These are phyloP conservation scores for Aphanomyces euteiches DNA, from an alignment of 352 stramenopile genomes.

Conservation along the genomic window DNA sequence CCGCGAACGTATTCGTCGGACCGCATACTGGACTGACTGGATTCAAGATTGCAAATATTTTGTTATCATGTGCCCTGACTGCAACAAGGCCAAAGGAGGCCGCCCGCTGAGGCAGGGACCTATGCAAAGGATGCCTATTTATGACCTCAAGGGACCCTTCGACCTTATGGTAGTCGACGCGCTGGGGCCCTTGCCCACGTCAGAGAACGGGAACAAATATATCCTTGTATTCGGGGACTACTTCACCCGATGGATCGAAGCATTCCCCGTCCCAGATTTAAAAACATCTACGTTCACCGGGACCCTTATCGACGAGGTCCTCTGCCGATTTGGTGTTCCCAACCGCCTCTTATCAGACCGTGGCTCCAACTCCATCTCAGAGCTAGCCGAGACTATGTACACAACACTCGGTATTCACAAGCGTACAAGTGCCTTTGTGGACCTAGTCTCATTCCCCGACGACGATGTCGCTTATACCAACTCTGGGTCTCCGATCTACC, in stretches of 20 bases:
- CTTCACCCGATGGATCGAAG: conserved; percentile 4
- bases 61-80: neutral
- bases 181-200: neutral
- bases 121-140: neutral
- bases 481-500: too few relatives aligned
- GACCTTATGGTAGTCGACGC: neutral
- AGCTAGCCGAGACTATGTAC: too few relatives aligned
- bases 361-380: too few relatives aligned
- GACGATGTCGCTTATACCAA: too few relatives aligned
- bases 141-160: neutral
- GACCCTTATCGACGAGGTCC: neutral
- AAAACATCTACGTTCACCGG: neutral
- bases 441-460: too few relatives aligned
- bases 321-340: neutral
- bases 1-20: neutral
- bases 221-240: neutral
- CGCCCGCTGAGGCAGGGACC: neutral
- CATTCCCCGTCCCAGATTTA: neutral
- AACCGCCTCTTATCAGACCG: too few relatives aligned
- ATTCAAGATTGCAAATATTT: neutral
- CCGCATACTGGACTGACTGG: conserved; percentile 1
- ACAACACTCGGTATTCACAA: too few relatives aligned
- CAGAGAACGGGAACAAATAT: conserved; percentile 3
- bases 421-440: too few relatives aligned
- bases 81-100: conserved; percentile 2